Base-by-base conservation (phyloP, 352 stramenopile genomes). In the Aphanomyces invadans region DNA sequence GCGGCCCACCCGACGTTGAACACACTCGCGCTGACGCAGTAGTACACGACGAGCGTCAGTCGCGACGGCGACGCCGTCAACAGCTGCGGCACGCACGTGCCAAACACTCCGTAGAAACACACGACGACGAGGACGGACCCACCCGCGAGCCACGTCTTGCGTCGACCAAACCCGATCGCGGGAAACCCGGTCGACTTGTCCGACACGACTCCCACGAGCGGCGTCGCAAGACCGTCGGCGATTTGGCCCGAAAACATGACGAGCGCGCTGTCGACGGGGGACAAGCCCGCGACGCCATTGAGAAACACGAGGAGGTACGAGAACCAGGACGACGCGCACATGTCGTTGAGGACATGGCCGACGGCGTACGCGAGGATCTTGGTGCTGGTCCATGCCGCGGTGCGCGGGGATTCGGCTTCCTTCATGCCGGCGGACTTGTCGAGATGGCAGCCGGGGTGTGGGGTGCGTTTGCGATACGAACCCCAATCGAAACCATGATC, bases 271-370 rank as follows among this genome's bases (percentile, higher is more conserved):
- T 94, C 80, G 38, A 90, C 79, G 3, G 81, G 82, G 7, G 80
- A 90, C 53, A 94, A 71, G 19, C 62, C 66, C 23, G 78, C 83
- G 15, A 80, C 81, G 53, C 70, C 31, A 11, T 59, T 32, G 4
- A 92, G 72, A 70, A 92, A 94, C 12, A 92, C 82, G 38, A 94
- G 80, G 39, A 94, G 71, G 68, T 94, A 94, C 19, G 80, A 90
- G 74, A 94, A 94, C 86, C 86, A 94, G 59, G 81, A 90, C 51
- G 82, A 89, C 25, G 86, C 86, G 69, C 86, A 94, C 84, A 94
- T 91, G 70, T 94, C 86, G 68, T 94, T 94, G 10, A 92, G 76
- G 31, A 94, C 83, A 59, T 94, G 83, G 62, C 86, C 86, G 3
- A 94, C 83, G 65, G 80, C 83, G 56, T 94, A 94, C 3, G 81